These are phyloP conservation scores for Aspergillus carbonarius DNA, from an alignment of 2,329 filamentous ascomycete species.

Conservation along the genomic window DNA sequence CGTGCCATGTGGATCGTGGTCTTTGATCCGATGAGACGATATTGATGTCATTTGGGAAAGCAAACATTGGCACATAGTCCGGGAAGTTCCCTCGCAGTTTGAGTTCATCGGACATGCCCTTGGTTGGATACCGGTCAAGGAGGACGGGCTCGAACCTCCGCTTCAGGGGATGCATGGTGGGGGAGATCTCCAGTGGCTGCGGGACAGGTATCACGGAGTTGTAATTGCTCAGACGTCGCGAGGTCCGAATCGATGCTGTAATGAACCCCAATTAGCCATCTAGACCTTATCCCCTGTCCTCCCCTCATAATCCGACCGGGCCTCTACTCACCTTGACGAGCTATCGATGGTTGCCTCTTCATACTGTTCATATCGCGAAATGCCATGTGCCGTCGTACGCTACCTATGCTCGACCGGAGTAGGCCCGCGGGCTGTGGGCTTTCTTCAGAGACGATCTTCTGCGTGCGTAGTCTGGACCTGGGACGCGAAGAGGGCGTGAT, in stretches of 20 bases:
- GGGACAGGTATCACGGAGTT: conserved; percentile 96
- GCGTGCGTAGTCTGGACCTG: conserved; percentile 75
- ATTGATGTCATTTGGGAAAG: conserved; percentile 96
- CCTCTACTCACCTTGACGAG: conserved; percentile 66
- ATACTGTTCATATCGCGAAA: conserved; percentile 93
- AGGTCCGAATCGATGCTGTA: conserved; percentile 70
- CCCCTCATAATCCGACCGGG: background rate
- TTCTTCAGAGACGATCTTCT: conserved; percentile 78
- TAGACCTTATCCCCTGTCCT: background rate
- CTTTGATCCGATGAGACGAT: conserved; percentile 94
- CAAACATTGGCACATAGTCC: conserved; percentile 99
- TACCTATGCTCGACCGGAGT: conserved; percentile 68
- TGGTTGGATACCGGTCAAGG: conserved; percentile 88
- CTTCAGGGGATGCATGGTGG: conserved; percentile 93
- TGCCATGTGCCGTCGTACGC: conserved; percentile 87
- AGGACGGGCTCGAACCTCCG: conserved; percentile 94
- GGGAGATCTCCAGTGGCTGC: conserved; percentile 83
- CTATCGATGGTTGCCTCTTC: conserved; percentile 77
- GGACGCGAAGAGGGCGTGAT: conserved; percentile 65
- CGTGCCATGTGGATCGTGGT: conserved; percentile 96
- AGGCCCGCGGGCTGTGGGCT: conserved; percentile 45
- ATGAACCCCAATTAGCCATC: conserved; percentile 19
- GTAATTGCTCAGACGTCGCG: conserved; percentile 90
- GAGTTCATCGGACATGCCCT: conserved; percentile 75
- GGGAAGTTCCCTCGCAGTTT: conserved; percentile 82